phyloP scores from a whole-genome alignment of 2,329 filamentous ascomycete species.

The Aspergillus pseudoviridinutans region DNA sequence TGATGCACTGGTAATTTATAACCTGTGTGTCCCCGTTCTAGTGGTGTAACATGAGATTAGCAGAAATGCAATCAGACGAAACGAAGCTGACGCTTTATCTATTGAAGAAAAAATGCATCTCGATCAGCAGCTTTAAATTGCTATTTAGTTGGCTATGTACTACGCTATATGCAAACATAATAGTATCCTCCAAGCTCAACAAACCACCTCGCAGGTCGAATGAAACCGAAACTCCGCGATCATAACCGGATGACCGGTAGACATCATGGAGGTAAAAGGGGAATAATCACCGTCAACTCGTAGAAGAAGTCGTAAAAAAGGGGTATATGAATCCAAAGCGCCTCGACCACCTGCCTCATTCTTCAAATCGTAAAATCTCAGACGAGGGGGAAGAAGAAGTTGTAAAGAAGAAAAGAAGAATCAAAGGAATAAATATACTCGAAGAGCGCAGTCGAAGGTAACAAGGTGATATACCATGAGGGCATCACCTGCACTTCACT shows the following conservation, averaged over 20 bases:
- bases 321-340: conserved; percentile 18
- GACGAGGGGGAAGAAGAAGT: conserved; percentile 10
- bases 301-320: conserved; percentile 25
- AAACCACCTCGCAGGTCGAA: conserved; percentile 1
- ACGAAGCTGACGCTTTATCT: no score
- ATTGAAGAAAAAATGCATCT: not conserved
- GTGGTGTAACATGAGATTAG: not conserved
- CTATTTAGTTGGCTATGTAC: not conserved
- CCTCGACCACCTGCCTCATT: conserved; percentile 7
- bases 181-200: not conserved
- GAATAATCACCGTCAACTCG: conserved; percentile 29
- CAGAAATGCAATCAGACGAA: not conserved
- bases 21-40: no score
- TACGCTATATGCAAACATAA: not conserved
- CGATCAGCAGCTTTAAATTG: not conserved
- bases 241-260: not conserved
- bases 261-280: not conserved
- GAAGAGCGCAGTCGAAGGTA: conserved; percentile 13
- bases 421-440: conserved; percentile 9
- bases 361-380: conserved; percentile 1
- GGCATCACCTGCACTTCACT: not conserved
- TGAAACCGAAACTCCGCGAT: not conserved
- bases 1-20: not conserved
- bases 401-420: conserved; percentile 19
- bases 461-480: conserved; percentile 8